A percentile compares a stretch with the other conserved stretches of the same genome.
These are phyloP conservation scores for Venturia nashicola DNA, from an alignment of 2,329 filamentous ascomycete species.

Conservation along the genomic window DNA sequence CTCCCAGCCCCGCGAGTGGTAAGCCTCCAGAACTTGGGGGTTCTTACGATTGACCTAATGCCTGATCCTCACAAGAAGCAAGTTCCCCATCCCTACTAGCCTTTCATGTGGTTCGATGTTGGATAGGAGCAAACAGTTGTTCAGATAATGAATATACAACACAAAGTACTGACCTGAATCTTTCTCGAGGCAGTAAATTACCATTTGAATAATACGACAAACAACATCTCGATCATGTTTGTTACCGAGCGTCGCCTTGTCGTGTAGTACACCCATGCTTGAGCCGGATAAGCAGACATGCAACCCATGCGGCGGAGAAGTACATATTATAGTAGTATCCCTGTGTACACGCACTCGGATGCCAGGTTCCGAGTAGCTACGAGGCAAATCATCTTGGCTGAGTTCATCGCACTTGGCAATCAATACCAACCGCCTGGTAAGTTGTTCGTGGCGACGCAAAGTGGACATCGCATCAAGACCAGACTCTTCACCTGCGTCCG, in stretches of 20 bases:
- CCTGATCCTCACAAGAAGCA: background rate
- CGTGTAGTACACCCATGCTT: background rate
- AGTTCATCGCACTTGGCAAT: background rate
- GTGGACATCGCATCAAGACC: too few species aligned
- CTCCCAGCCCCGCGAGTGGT: background rate
- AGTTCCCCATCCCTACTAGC: background rate
- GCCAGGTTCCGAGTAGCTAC: background rate
- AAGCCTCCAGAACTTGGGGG: background rate
- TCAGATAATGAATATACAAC: background rate
- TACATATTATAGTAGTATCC: background rate
- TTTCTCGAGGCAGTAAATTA: background rate
- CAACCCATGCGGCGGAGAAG: background rate
- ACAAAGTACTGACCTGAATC: background rate
- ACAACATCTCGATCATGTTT: background rate
- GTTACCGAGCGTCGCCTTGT: background rate
- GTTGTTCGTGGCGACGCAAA: background rate
- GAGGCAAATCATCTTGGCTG: conserved; percentile 1
- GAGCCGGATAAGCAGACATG: background rate
- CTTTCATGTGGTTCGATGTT: background rate
- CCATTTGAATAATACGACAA: too few species aligned
- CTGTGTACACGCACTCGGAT: background rate
- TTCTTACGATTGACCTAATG: background rate
- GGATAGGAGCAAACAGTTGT: background rate
- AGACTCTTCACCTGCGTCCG: too few species aligned
- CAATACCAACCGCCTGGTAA: background rate